Percentiles rank a stretch among this genome's conserved stretches.
Evolutionary conservation across 106 monocot species (phyloP).

Genomic region (Vanilla planifolia): DNA sequence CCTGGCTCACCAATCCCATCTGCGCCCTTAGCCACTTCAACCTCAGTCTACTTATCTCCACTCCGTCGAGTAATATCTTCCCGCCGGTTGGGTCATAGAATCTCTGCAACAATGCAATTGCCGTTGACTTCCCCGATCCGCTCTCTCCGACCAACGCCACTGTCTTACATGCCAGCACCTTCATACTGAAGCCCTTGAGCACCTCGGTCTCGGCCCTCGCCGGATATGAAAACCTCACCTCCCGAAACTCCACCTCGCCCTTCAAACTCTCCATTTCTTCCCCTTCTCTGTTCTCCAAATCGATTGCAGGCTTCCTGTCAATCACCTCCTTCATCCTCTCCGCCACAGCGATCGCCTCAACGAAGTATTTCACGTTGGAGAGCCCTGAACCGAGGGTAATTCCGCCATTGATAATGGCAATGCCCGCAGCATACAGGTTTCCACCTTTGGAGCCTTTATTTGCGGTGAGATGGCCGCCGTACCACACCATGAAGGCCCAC

Average conservation of each 20-base stretch:
- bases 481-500: conserved; percentile 14
- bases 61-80: conserved; percentile 8
- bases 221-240: too few relatives aligned
- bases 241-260: too few relatives aligned
- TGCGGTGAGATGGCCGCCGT: conserved; percentile 1
- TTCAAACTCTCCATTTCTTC: too few relatives aligned
- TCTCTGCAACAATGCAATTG: conserved; percentile 35
- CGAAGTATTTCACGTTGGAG: conserved; percentile 17
- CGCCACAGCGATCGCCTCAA: too few relatives aligned
- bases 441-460: conserved; percentile 1
- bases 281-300: too few relatives aligned
- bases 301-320: too few relatives aligned
- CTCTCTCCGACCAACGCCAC: conserved; percentile 50
- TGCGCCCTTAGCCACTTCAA: conserved; percentile 16
- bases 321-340: too few relatives aligned
- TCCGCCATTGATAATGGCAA: conserved; percentile 4
- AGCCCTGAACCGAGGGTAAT: conserved; percentile 8
- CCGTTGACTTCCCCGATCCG: conserved; percentile 42
- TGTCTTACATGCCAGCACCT: conserved; percentile 31
- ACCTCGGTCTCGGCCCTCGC: conserved; percentile 25
- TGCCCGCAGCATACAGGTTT: conserved; percentile 6
- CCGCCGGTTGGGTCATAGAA: conserved; percentile 23
- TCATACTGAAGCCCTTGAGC: conserved; percentile 20
- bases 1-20: conserved; percentile 19
- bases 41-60: conserved; percentile 7